These are phyloP conservation scores for Ceratocystis lukuohia DNA, from an alignment of 2,329 filamentous ascomycete genomes.

Conservation along the genomic window DNA sequence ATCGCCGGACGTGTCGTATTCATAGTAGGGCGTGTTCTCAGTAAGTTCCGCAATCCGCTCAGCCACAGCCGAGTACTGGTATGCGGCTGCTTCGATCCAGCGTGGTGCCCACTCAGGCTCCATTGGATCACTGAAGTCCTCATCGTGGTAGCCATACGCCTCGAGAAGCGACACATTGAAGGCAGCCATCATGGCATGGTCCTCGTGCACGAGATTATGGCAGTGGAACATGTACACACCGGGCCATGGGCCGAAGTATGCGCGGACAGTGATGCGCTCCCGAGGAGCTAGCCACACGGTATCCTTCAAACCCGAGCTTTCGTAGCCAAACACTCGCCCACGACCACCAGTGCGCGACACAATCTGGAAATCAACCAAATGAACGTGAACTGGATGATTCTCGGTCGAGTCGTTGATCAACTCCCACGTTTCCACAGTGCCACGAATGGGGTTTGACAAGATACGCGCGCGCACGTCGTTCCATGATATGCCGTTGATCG, in stretches of 20 bases:
- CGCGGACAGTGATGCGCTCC: slow-evolving; percentile 38
- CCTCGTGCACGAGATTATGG: slow-evolving; percentile 35
- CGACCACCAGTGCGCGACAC: slow-evolving; percentile 35
- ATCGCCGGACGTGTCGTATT: background rate
- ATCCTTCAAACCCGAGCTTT: slow-evolving; percentile 42
- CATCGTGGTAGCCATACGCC: slow-evolving; percentile 30
- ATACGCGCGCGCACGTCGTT: slow-evolving; percentile 35
- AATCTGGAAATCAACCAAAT: slow-evolving; percentile 45
- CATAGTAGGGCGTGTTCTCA: slow-evolving; percentile 15
- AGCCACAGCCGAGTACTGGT: slow-evolving; percentile 1
- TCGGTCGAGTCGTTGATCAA: slow-evolving; percentile 37
- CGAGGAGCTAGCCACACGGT: slow-evolving; percentile 40
- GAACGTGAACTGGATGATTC: slow-evolving; percentile 43
- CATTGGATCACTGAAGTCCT: slow-evolving; percentile 29
- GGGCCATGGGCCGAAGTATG: slow-evolving; percentile 39
- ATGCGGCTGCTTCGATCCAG: background rate
- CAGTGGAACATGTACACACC: slow-evolving; percentile 40
- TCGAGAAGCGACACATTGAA: slow-evolving; percentile 32
- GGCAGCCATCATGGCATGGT: slow-evolving; percentile 35
- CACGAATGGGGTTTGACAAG: slow-evolving; percentile 34
- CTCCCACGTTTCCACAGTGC: slow-evolving; percentile 37
- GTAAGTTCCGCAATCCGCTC: slow-evolving; percentile 11
- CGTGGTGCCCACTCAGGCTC: slow-evolving; percentile 26
- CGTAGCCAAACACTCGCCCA: slow-evolving; percentile 35
- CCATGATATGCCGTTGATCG: slow-evolving; percentile 39